Evolutionary conservation across 805 yeast genomes (phyloP).

Genomic region (Yamadazyma tumulicola): DNA sequence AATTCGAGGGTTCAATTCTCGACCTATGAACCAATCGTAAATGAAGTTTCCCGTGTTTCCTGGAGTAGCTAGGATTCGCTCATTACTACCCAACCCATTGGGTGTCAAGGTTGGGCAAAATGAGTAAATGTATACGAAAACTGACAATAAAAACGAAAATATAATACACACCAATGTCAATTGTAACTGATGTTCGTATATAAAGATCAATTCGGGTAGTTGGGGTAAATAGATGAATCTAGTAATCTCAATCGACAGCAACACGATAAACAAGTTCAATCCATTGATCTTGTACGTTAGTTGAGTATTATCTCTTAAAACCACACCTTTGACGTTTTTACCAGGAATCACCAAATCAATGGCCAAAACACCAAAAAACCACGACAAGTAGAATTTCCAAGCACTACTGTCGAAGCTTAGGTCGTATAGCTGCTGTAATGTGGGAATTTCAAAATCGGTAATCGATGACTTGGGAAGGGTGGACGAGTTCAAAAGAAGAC

Average conservation of each 20-base stretch:
- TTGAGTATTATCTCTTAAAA: conserved; percentile 69
- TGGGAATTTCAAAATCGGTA: not conserved
- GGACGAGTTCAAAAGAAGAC: conserved; percentile 56
- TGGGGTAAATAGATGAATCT: conserved; percentile 44
- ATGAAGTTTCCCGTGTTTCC: conserved; percentile 77
- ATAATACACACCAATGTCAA: conserved; percentile 60
- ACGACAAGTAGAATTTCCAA: conserved; percentile 63
- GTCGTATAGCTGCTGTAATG: not conserved
- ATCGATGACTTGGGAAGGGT: not conserved
- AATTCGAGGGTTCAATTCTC: conserved; percentile 90
- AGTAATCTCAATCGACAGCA: conserved; percentile 38
- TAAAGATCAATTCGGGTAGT: conserved; percentile 76
- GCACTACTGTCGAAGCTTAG: conserved; percentile 1
- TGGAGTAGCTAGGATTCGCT: conserved; percentile 74
- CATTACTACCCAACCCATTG: conserved; percentile 56
- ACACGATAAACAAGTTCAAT: conserved; percentile 44
- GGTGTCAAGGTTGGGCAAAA: conserved; percentile 52
- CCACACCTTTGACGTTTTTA: conserved; percentile 56
- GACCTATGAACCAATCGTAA: conserved; percentile 96
- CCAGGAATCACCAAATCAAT: conserved; percentile 66
- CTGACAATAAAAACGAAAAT: conserved; percentile 62
- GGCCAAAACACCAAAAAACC: conserved; percentile 67
- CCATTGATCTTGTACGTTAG: conserved; percentile 84
- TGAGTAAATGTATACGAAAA: conserved; percentile 63
- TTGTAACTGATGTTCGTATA: conserved; percentile 66